Evolutionary conservation across 257 asterid genomes (phyloP).

Genomic region (Jasminum sambac): DNA sequence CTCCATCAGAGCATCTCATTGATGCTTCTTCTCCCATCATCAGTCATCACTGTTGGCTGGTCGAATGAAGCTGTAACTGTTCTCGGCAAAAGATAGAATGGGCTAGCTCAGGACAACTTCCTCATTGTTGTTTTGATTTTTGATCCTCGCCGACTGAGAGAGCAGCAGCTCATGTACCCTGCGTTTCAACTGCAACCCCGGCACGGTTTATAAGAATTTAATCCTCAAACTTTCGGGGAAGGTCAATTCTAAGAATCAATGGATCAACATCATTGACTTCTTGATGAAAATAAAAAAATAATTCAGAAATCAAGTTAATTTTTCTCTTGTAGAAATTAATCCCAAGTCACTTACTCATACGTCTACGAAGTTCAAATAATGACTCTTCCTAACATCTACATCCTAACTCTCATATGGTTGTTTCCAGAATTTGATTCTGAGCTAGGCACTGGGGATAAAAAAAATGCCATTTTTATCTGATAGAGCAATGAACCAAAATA

Average conservation of each 20-base stretch:
- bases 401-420: background rate
- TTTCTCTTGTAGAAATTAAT: no score
- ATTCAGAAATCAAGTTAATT: no score
- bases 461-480: background rate
- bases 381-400: background rate
- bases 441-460: background rate
- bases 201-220: constrained; percentile 10
- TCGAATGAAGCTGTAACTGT: no score
- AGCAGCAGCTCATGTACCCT: constrained; percentile 70
- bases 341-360: background rate
- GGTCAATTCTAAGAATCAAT: background rate
- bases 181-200: constrained; percentile 56
- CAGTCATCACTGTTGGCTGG: no score
- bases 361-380: no score
- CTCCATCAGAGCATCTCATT: no score
- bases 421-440: background rate
- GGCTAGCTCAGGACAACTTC: constrained; percentile 29
- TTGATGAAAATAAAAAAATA: background rate
- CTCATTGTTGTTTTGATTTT: constrained; percentile 32
- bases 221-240: constrained; percentile 12
- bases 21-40: no score
- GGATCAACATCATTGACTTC: background rate
- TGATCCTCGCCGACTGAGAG: constrained; percentile 60
- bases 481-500: background rate
- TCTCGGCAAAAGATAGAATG: background rate